A percentile compares a stretch with the other conserved stretches of the same genome.
Evolutionary conservation across 73 alveolate species (phyloP).

Genomic region (Paramecium sexaurelia): DNA sequence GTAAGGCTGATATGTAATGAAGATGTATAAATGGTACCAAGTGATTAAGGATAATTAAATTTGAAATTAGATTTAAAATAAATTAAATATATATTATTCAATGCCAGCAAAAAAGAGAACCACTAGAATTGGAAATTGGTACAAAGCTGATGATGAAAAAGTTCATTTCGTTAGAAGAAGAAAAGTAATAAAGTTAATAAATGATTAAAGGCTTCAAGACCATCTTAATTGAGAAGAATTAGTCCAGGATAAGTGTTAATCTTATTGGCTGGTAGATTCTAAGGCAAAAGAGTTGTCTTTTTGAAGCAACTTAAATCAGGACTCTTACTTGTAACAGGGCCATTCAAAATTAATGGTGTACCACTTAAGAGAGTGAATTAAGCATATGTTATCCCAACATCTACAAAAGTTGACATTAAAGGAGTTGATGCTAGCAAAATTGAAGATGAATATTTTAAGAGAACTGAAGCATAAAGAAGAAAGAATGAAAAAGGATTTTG

Average conservation of each 20-base stretch:
- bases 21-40: neutral
- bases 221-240: constrained; percentile 81
- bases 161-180: constrained; percentile 64
- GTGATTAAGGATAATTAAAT: neutral
- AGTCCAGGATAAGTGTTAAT: constrained; percentile 87
- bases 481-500: constrained; percentile 58
- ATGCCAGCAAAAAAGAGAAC: constrained; percentile 57
- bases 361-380: constrained; percentile 92
- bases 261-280: constrained; percentile 90
- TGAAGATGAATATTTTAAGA: constrained; percentile 67
- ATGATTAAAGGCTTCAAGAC: constrained; percentile 67
- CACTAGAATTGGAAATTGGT: constrained; percentile 64
- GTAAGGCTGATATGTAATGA: neutral
- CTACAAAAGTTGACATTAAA: constrained; percentile 79
- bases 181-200: neutral
- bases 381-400: constrained; percentile 87
- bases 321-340: constrained; percentile 93
- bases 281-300: constrained; percentile 96
- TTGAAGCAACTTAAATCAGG: constrained; percentile 90
- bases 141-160: constrained; percentile 67
- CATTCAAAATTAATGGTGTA: constrained; percentile 94
- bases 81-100: constrained; percentile 3
- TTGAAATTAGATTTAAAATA: constrained; percentile 43
- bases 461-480: constrained; percentile 38
- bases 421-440: constrained; percentile 73